phyloP scores from a whole-genome alignment of 768 basidiomycete genomes.

The Gautieria morchelliformis region DNA sequence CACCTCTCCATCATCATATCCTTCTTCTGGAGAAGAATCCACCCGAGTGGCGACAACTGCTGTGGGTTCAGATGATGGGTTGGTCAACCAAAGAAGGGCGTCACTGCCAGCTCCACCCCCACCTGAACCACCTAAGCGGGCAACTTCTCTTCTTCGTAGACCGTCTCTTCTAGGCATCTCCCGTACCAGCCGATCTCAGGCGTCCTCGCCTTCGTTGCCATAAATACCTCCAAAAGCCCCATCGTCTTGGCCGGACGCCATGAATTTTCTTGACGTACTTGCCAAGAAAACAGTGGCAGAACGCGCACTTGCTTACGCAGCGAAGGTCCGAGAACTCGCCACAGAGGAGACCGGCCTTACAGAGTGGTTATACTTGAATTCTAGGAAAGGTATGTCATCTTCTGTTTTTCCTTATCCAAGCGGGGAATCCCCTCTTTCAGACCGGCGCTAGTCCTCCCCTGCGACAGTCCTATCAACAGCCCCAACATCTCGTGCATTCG shows the following conservation, averaged over 20 bases:
- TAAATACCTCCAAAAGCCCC: slow-evolving; percentile 22
- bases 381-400: slow-evolving; percentile 40
- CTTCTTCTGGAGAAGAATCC: slow-evolving; percentile 2
- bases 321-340: slow-evolving; percentile 77
- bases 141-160: slow-evolving; percentile 47
- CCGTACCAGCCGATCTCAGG: slow-evolving; percentile 13
- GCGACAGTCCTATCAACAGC: not conserved
- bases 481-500: not conserved
- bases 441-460: not conserved
- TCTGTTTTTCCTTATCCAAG: not conserved
- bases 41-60: not conserved
- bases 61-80: not conserved
- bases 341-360: slow-evolving; percentile 65
- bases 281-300: slow-evolving; percentile 48
- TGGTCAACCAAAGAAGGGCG: not conserved
- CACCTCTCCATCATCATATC: slow-evolving; percentile 8
- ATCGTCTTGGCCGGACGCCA: slow-evolving; percentile 47
- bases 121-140: not conserved
- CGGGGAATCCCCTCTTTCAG: not conserved
- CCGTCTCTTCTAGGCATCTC: slow-evolving; percentile 45
- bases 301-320: slow-evolving; percentile 62
- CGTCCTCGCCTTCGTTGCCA: slow-evolving; percentile 15
- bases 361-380: slow-evolving; percentile 62
- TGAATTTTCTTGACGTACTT: slow-evolving; percentile 61
- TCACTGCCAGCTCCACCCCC: not conserved